Percentiles rank a stretch among this genome's conserved stretches.
Evolutionary conservation across 2,329 filamentous ascomycete species (phyloP).

Genomic region (Talaromyces sp.): DNA sequence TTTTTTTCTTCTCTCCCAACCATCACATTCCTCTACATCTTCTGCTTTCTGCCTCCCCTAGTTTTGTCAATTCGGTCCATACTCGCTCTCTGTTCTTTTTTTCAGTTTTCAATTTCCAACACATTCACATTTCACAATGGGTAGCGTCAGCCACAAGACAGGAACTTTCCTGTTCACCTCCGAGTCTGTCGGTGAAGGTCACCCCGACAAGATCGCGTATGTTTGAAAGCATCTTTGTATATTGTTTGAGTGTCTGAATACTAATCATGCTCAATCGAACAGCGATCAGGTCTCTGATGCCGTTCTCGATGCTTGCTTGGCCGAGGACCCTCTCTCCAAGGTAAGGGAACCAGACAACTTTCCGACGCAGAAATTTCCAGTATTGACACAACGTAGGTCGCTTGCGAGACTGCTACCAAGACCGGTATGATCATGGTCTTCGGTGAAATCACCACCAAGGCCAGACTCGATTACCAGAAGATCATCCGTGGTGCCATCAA

Average conservation of each 20-base stretch:
- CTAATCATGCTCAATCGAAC: conserved; percentile 14
- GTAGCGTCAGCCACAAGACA: conserved; percentile 49
- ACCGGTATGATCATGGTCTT: conserved; percentile 99
- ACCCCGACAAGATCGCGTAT: conserved; percentile 91
- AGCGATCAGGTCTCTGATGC: conserved; percentile 97
- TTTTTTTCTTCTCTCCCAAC: conserved; percentile 29
- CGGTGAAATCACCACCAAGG: conserved; percentile 97
- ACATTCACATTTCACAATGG: conserved; percentile 53
- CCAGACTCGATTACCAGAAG: conserved; percentile 95
- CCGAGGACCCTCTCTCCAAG: conserved; percentile 94
- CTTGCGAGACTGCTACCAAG: conserved; percentile 99
- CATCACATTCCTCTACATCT: conserved; percentile 26
- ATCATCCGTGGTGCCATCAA: conserved; percentile 91
- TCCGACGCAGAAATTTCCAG: not conserved
- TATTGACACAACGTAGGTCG: conserved; percentile 52
- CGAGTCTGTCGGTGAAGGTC: conserved; percentile 84
- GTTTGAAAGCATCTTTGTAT: not conserved
- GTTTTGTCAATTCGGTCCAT: conserved; percentile 17
- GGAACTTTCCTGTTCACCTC: conserved; percentile 86
- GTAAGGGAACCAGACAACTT: conserved; percentile 35
- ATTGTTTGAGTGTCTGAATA: not conserved
- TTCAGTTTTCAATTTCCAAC: conserved; percentile 25
- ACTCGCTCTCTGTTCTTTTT: conserved; percentile 21
- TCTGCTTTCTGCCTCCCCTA: conserved; percentile 21
- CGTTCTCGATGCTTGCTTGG: conserved; percentile 95